Conservation (phyloP, 2,329 filamentous ascomycete species). For the Nemania abortiva region DNA sequence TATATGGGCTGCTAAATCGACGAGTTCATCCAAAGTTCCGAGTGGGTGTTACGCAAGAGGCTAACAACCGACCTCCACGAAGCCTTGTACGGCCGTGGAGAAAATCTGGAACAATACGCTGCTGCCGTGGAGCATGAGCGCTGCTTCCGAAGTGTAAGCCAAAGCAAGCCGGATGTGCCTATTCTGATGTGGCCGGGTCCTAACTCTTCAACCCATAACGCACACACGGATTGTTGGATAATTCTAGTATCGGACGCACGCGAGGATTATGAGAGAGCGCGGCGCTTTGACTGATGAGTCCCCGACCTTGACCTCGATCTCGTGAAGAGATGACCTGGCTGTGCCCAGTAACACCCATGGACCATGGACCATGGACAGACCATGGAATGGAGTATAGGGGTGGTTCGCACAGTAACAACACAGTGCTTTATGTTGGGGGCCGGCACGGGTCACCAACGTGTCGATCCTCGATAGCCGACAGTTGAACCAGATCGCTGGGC, state of each 20-base stretch:
- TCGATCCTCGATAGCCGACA: conserved; percentile 49
- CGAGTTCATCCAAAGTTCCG: background rate
- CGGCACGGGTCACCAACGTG: conserved; percentile 26
- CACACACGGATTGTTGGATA: background rate
- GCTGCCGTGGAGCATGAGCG: background rate
- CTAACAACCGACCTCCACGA: background rate
- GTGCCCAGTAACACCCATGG: background rate
- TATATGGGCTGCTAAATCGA: background rate
- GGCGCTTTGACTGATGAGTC: background rate
- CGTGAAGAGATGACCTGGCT: background rate
- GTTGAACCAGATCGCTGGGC: conserved; percentile 51
- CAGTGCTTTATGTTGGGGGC: conserved; percentile 24
- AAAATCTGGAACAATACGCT: background rate
- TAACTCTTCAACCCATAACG: background rate
- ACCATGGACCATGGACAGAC: too few species aligned
- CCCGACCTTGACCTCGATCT: background rate
- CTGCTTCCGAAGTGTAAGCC: background rate
- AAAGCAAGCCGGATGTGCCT: background rate
- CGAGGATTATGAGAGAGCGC: background rate
- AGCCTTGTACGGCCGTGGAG: background rate
- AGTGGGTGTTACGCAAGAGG: background rate
- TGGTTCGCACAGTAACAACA: conserved; percentile 31
- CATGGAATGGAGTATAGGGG: background rate
- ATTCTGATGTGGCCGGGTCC: background rate
- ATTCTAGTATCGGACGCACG: background rate